A percentile compares a stretch with the other conserved stretches of the same genome.
phyloP scores from a whole-genome alignment of 2,329 filamentous ascomycete genomes.

The Colletotrichum melonis region DNA sequence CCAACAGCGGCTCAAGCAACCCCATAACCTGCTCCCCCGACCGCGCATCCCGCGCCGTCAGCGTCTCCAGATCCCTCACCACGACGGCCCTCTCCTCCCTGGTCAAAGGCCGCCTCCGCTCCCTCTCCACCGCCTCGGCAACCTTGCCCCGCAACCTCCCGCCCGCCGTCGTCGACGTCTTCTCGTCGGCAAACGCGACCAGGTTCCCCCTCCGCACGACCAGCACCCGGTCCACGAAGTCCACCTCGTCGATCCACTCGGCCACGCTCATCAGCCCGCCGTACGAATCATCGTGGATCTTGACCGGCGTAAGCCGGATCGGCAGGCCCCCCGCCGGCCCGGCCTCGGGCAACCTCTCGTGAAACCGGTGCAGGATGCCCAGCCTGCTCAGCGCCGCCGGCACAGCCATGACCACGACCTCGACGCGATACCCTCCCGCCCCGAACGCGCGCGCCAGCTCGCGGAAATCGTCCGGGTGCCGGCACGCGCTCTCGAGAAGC shows the following conservation, averaged over 20 bases:
- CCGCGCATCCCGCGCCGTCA: conserved; percentile 39
- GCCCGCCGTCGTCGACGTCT: not conserved
- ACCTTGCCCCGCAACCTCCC: conserved; percentile 30
- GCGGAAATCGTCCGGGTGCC: conserved; percentile 54
- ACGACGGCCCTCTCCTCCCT: conserved; percentile 40
- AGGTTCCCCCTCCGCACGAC: conserved; percentile 52
- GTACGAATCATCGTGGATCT: conserved; percentile 60
- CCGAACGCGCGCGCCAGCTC: conserved; percentile 49
- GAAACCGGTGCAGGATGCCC: conserved; percentile 54
- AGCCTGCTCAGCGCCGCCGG: conserved; percentile 53
- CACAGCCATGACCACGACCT: conserved; percentile 55
- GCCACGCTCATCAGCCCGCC: conserved; percentile 51
- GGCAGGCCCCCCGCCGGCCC: conserved; percentile 47
- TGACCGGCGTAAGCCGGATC: conserved; percentile 53
- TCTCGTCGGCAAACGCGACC: conserved; percentile 44
- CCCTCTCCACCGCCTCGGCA: conserved; percentile 40
- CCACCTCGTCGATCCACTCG: conserved; percentile 47
- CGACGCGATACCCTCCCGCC: conserved; percentile 49
- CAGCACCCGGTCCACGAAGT: conserved; percentile 48
- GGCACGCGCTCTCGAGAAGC: conserved; percentile 58
- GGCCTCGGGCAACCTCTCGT: conserved; percentile 48
- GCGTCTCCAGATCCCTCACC: conserved; percentile 39
- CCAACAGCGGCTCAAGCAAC: conserved; percentile 41
- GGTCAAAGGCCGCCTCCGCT: conserved; percentile 44
- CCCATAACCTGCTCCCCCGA: conserved; percentile 40